Conservation (phyloP, 2,329 filamentous ascomycete species). For the Rutstroemia sydowiana region DNA sequence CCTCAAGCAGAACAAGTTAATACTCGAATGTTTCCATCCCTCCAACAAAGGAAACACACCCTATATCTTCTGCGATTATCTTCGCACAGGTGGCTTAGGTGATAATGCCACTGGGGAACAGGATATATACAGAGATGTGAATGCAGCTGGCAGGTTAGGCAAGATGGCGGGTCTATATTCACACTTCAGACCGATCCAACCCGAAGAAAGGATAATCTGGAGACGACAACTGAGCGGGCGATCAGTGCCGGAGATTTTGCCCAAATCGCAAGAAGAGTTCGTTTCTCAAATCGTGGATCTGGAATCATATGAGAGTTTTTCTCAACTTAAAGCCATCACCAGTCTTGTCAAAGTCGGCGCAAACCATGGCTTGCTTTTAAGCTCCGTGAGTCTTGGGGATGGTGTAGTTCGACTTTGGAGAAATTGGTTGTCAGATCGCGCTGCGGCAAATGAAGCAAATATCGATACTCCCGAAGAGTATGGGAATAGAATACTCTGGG, state of each 20-base stretch:
- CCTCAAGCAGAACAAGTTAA: conserved; percentile 53
- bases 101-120: conserved; percentile 33
- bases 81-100: conserved; percentile 52
- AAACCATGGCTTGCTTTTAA: conserved; percentile 53
- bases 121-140: conserved; percentile 15
- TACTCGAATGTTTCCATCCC: conserved; percentile 75
- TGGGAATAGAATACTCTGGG: conserved; percentile 55
- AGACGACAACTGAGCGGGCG: conserved; percentile 31
- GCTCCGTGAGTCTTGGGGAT: conserved; percentile 59
- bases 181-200: conserved; percentile 58
- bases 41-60: conserved; percentile 61
- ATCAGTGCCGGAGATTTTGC: conserved; percentile 19
- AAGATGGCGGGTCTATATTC: conserved; percentile 56
- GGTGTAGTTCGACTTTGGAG: conserved; percentile 65
- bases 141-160: conserved; percentile 32
- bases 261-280: conserved; percentile 32
- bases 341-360: conserved; percentile 62
- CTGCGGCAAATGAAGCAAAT: neutral
- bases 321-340: conserved; percentile 62
- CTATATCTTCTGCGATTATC: conserved; percentile 60
- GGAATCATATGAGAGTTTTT: conserved; percentile 65
- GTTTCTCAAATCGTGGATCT: conserved; percentile 56
- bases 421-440: conserved; percentile 53
- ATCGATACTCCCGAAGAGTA: conserved; percentile 18
- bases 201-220: conserved; percentile 38